Evolutionary conservation across 345 rosid genomes (phyloP).

Genomic region (Gossypium ekmanianum): DNA sequence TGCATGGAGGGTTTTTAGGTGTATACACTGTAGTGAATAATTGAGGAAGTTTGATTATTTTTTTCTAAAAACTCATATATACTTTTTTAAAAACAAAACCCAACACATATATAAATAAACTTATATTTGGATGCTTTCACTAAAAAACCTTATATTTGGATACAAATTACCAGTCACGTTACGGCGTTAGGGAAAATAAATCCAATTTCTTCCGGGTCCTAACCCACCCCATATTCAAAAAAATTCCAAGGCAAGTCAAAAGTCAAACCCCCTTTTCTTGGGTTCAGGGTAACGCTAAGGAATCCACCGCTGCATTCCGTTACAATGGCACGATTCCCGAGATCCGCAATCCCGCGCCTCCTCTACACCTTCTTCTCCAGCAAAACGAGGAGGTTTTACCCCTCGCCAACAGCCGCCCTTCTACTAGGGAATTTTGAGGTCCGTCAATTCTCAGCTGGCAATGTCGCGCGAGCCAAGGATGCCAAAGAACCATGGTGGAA

Average conservation of each 20-base stretch:
- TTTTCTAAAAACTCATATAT: no score
- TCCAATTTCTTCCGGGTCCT: background rate
- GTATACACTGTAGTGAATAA: no score
- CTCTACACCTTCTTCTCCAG: constrained; percentile 36
- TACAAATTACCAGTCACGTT: no score
- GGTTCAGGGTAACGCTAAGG: constrained; percentile 28
- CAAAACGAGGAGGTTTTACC: constrained; percentile 21
- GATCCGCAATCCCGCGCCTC: constrained; percentile 41
- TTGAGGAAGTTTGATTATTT: no score
- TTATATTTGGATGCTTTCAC: no score
- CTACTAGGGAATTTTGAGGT: constrained; percentile 46
- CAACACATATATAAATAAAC: no score
- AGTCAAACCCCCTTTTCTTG: background rate
- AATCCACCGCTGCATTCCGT: background rate
- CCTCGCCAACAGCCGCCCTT: constrained; percentile 53
- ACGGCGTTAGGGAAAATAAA: background rate
- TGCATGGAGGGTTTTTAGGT: no score
- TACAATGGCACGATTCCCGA: constrained; percentile 47
- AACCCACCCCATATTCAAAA: background rate
- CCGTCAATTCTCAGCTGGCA: constrained; percentile 68
- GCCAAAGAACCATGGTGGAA: constrained; percentile 94
- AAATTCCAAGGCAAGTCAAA: background rate
- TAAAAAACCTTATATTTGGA: no score
- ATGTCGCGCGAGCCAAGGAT: constrained; percentile 65
- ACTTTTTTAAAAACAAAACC: no score